A percentile compares a stretch with the other conserved stretches of the same genome.
These are phyloP conservation scores for Trichophyton rubrum DNA, from an alignment of 2,329 filamentous ascomycete species.

Conservation along the genomic window DNA sequence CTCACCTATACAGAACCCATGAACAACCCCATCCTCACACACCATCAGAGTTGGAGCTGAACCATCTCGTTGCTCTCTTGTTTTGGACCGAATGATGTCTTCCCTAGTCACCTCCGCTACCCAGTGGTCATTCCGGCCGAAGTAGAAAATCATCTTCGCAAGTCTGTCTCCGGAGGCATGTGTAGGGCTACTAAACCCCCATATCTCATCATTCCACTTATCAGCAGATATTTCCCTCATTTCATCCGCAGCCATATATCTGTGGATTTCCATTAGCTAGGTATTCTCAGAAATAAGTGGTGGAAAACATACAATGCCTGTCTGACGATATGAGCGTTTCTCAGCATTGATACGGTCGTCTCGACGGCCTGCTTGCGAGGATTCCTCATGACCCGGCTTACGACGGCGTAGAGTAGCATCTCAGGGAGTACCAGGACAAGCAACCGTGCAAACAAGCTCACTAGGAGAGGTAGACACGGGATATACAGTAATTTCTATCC, in stretches of 20 bases:
- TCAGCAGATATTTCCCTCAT: slow-evolving; percentile 45
- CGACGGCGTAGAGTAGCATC: slow-evolving; percentile 28
- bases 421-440: slow-evolving; percentile 34
- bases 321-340: slow-evolving; percentile 37
- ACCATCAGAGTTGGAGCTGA: slow-evolving; percentile 42
- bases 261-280: slow-evolving; percentile 11
- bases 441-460: slow-evolving; percentile 29
- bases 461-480: slow-evolving; percentile 27
- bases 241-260: slow-evolving; percentile 46
- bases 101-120: slow-evolving; percentile 47
- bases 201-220: slow-evolving; percentile 47
- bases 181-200: slow-evolving; percentile 34
- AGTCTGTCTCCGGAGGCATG: slow-evolving; percentile 20
- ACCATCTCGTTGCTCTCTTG: slow-evolving; percentile 15
- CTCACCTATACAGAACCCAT: slow-evolving; percentile 48
- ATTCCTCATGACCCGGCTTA: slow-evolving; percentile 33
- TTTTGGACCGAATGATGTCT: slow-evolving; percentile 37
- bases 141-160: slow-evolving; percentile 45
- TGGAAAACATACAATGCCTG: slow-evolving; percentile 38
- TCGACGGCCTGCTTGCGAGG: slow-evolving; percentile 30
- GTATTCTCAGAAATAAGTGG: not conserved
- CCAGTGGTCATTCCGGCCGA: slow-evolving; percentile 50
- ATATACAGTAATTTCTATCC: slow-evolving; percentile 23
- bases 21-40: slow-evolving; percentile 43
- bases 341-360: slow-evolving; percentile 41